These are phyloP conservation scores for Cercospora citrullina DNA, from an alignment of 2,329 filamentous ascomycete genomes.

Conservation along the genomic window DNA sequence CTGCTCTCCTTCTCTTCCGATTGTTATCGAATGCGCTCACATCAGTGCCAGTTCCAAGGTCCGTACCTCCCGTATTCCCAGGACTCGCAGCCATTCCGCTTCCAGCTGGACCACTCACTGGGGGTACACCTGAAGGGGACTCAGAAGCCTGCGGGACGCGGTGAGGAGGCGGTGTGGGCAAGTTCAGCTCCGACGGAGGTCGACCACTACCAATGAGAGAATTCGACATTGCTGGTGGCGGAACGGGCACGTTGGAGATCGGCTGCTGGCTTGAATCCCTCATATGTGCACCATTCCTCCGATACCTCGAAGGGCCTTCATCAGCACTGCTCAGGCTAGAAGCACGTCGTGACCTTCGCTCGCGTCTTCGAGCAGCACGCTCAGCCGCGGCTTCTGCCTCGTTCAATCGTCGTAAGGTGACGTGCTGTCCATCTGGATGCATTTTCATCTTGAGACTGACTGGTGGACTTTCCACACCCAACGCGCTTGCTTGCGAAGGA, in stretches of 20 bases:
- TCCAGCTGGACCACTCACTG: constrained; percentile 29
- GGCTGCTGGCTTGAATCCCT: constrained; percentile 35
- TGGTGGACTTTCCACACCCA: constrained; percentile 50
- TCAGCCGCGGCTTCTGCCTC: constrained; percentile 63
- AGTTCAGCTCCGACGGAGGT: constrained; percentile 33
- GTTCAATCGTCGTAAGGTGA: constrained; percentile 61
- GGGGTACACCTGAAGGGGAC: constrained; percentile 16
- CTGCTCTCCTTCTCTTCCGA: constrained; percentile 54
- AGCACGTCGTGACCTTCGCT: constrained; percentile 43
- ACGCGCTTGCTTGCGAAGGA: constrained; percentile 25
- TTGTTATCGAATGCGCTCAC: constrained; percentile 55
- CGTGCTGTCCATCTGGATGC: constrained; percentile 63
- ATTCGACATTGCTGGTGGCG: constrained; percentile 34
- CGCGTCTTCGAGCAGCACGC: constrained; percentile 55
- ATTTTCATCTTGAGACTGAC: constrained; percentile 66
- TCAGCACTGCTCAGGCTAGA: constrained; percentile 42
- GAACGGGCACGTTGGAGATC: constrained; percentile 35
- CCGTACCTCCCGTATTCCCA: constrained; percentile 44
- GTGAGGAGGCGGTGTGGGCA: constrained; percentile 29
- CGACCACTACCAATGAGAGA: constrained; percentile 27
- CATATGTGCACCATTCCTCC: constrained; percentile 21
- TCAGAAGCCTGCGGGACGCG: constrained; percentile 18
- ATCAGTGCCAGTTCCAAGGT: constrained; percentile 42
- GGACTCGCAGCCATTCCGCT: constrained; percentile 36
- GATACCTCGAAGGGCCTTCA: constrained; percentile 29